Evolutionary conservation across 495 filamentous ascomycete species (phyloP).

Genomic region (Tuber umbilicatum): DNA sequence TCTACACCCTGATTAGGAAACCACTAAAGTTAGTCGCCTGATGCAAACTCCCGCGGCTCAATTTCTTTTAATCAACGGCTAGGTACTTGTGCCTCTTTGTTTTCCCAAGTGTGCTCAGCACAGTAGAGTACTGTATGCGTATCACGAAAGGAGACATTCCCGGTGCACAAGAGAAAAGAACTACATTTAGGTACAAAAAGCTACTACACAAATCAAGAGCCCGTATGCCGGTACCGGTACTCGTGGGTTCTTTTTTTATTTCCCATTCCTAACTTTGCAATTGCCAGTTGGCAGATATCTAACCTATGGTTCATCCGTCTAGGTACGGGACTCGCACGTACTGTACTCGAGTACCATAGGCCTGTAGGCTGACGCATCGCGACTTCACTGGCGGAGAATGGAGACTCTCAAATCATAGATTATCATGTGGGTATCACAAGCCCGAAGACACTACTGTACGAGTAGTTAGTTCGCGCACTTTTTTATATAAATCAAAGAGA

Average conservation of each 20-base stretch:
- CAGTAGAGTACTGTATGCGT: background rate
- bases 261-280: background rate
- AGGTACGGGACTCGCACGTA: background rate
- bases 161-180: background rate
- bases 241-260: background rate
- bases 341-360: background rate
- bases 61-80: slow-evolving; percentile 33
- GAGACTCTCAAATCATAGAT: background rate
- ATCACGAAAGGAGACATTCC: background rate
- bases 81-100: slow-evolving; percentile 19
- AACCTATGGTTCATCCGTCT: background rate
- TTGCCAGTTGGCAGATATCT: background rate
- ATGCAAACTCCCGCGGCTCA: slow-evolving; percentile 10
- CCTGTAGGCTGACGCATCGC: background rate
- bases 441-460: background rate
- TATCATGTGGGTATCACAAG: background rate
- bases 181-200: background rate
- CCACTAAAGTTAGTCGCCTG: background rate
- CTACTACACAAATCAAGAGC: background rate
- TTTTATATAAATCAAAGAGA: background rate
- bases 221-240: background rate
- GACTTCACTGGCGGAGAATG: background rate
- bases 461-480: background rate
- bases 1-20: background rate
- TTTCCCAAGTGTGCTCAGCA: slow-evolving; percentile 3